Percentiles rank a stretch among this genome's conserved stretches.
These are phyloP conservation scores for Trichosporon inkin DNA, from an alignment of 1,284 basidiomycete genomes.

Conservation along the genomic window DNA sequence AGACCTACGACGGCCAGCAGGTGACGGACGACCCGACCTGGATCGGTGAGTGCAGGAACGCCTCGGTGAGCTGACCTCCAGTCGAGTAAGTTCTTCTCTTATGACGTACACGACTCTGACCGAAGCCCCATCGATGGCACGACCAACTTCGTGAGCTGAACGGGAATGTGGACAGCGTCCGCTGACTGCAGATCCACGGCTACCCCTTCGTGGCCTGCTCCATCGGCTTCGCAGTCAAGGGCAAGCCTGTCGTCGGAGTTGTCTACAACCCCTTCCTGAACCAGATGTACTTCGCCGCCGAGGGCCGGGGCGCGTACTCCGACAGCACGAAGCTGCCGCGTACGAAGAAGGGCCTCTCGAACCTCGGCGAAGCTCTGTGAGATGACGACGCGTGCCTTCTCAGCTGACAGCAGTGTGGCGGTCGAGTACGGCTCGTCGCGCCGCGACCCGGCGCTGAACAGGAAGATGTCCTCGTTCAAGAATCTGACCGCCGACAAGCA, in stretches of 20 bases:
- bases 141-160: slow-evolving; percentile 82
- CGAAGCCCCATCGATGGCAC: slow-evolving; percentile 55
- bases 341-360: slow-evolving; percentile 68
- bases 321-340: slow-evolving; percentile 61
- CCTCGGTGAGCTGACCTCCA: slow-evolving; percentile 23
- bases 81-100: slow-evolving; percentile 30
- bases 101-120: slow-evolving; percentile 12
- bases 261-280: slow-evolving; percentile 90
- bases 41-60: slow-evolving; percentile 57
- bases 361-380: slow-evolving; percentile 70
- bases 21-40: slow-evolving; percentile 86
- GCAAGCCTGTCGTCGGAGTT: slow-evolving; percentile 77
- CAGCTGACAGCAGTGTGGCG: slow-evolving; percentile 55
- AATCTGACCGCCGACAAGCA: slow-evolving; percentile 71
- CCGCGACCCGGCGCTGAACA: slow-evolving; percentile 62
- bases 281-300: slow-evolving; percentile 73
- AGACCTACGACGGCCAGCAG: slow-evolving; percentile 69
- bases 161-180: no score
- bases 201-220: slow-evolving; percentile 89
- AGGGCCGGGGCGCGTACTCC: slow-evolving; percentile 72
- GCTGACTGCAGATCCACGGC: slow-evolving; percentile 40
- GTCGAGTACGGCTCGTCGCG: slow-evolving; percentile 84
- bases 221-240: slow-evolving; percentile 79
- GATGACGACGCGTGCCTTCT: neutral
- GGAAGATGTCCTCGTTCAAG: slow-evolving; percentile 69